Evolutionary conservation across 2,329 filamentous ascomycete genomes (phyloP).

Genomic region (Diaporthe nobilis): DNA sequence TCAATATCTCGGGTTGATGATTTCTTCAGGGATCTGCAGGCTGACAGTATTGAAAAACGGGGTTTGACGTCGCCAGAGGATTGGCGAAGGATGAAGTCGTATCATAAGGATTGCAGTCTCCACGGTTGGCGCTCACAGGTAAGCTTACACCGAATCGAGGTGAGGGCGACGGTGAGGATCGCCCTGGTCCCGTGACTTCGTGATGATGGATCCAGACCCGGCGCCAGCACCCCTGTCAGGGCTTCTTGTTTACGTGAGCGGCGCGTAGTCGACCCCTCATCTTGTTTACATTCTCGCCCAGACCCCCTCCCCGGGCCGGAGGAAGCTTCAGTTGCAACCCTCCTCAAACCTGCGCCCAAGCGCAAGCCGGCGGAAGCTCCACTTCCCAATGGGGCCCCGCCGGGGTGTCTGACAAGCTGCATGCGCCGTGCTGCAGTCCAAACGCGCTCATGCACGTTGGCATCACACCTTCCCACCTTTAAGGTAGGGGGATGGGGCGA

Average conservation of each 20-base stretch:
- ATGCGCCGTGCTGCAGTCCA: constrained; percentile 32
- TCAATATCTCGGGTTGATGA: background rate
- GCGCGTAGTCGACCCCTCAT: constrained; percentile 34
- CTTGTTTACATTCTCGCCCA: constrained; percentile 40
- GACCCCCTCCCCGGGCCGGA: constrained; percentile 15
- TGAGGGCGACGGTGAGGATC: background rate
- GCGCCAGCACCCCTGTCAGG: constrained; percentile 38
- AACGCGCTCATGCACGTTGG: constrained; percentile 38
- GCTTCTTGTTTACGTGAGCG: constrained; percentile 42
- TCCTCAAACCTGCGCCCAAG: constrained; percentile 31
- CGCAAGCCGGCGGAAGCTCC: constrained; percentile 19
- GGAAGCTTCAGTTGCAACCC: constrained; percentile 33
- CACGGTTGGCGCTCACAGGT: background rate
- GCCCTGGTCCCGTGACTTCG: constrained; percentile 37
- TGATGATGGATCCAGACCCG: constrained; percentile 40
- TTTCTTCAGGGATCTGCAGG: background rate
- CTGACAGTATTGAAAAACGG: background rate
- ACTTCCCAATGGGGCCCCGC: constrained; percentile 10
- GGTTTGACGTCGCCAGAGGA: background rate
- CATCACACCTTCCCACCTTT: constrained; percentile 34
- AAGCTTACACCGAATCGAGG: constrained; percentile 11
- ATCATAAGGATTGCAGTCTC: constrained; percentile 5
- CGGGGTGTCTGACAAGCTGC: constrained; percentile 32
- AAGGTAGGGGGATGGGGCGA: constrained; percentile 27
- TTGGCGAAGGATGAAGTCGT: constrained; percentile 3